Evolutionary conservation across 306 rosid species (phyloP).

Genomic region (Ceratonia siliqua): DNA sequence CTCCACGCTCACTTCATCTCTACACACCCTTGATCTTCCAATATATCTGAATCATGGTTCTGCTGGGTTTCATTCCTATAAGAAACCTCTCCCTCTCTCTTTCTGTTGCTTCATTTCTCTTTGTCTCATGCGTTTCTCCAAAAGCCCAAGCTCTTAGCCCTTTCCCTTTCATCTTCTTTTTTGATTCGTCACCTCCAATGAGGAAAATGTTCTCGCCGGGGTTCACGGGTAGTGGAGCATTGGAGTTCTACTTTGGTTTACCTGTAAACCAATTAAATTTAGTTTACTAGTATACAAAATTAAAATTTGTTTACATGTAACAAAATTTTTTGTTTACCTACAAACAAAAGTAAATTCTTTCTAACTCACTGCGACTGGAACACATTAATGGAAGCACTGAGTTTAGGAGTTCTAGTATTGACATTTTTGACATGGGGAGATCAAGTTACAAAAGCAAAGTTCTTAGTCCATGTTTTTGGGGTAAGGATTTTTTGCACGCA

Average conservation of each 20-base stretch:
- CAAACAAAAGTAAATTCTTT: too few species aligned
- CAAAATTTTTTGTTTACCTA: too few species aligned
- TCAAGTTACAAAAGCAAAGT: conserved; percentile 70
- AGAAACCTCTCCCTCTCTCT: conserved; percentile 29
- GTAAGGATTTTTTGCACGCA: too few species aligned
- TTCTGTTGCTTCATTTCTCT: conserved; percentile 27
- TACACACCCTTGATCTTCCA: too few species aligned
- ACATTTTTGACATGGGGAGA: conserved; percentile 87
- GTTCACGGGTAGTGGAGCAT: conserved; percentile 58
- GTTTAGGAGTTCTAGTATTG: conserved; percentile 60
- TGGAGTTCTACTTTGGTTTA: conserved; percentile 64
- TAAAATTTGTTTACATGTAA: too few species aligned
- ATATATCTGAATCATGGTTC: too few species aligned
- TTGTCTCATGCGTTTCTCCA: conserved; percentile 53
- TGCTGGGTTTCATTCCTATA: conserved; percentile 40
- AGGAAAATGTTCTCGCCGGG: conserved; percentile 68
- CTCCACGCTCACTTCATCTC: too few species aligned
- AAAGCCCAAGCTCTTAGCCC: conserved; percentile 41
- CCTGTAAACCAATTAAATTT: too few species aligned
- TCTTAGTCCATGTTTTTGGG: conserved; percentile 55
- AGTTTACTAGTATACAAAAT: too few species aligned
- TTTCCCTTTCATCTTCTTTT: conserved; percentile 15
- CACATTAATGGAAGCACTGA: conserved; percentile 60
- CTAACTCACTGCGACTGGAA: conserved; percentile 90
- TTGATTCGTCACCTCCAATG: neutral